These are phyloP conservation scores for Rhodosporidiobolus odoratus DNA, from an alignment of 768 basidiomycete species.

Conservation along the genomic window DNA sequence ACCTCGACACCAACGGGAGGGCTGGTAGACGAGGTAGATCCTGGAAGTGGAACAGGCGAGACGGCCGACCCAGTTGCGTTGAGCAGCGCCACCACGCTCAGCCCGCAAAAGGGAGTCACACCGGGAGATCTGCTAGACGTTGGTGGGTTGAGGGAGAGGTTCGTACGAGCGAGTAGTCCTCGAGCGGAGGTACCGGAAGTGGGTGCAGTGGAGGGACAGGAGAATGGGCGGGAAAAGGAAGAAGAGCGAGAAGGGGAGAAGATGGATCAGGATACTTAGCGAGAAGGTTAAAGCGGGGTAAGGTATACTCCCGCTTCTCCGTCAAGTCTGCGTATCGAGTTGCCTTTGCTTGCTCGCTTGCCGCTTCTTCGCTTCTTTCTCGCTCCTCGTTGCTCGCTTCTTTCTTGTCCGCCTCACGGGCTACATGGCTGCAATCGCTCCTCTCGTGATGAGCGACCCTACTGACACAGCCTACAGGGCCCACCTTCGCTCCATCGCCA, in stretches of 20 bases:
- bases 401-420: neutral
- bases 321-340: neutral
- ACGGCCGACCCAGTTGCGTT: slow-evolving; percentile 26
- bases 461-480: neutral
- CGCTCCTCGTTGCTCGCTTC: neutral
- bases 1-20: slow-evolving; percentile 40
- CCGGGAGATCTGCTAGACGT: too few species aligned
- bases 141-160: slow-evolving; percentile 25
- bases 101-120: slow-evolving; percentile 62
- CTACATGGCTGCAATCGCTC: neutral
- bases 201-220: neutral
- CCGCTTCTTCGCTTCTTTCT: neutral
- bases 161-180: slow-evolving; percentile 34
- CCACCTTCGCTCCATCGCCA: neutral
- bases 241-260: too few species aligned
- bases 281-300: neutral
- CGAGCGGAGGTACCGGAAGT: slow-evolving; percentile 8
- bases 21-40: slow-evolving; percentile 40
- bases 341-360: neutral
- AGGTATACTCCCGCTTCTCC: neutral
- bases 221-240: neutral
- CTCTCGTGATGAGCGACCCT: neutral
- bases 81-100: slow-evolving; percentile 39
- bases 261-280: neutral
- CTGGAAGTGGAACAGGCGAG: slow-evolving; percentile 21